These are phyloP conservation scores for Coniochaeta hoffmannii DNA, from an alignment of 2,329 filamentous ascomycete species.

Conservation along the genomic window DNA sequence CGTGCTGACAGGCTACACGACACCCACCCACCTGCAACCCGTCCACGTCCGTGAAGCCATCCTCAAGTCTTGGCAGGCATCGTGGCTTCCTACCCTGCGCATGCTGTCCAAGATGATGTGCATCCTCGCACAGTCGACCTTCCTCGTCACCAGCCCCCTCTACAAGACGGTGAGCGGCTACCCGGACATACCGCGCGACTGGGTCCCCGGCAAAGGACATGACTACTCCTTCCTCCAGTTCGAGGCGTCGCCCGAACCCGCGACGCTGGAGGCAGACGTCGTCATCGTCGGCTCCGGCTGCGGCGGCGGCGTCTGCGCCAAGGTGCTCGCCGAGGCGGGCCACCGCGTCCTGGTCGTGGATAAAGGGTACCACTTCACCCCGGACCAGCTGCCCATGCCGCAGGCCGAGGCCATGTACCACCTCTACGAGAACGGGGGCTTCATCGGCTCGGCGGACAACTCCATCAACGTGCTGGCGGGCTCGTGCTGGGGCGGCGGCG, in stretches of 20 bases:
- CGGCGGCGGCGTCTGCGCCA: constrained; percentile 74
- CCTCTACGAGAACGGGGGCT: constrained; percentile 63
- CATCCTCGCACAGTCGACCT: constrained; percentile 45
- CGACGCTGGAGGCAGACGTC: constrained; percentile 68
- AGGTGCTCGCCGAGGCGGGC: constrained; percentile 71
- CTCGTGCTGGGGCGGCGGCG: constrained; percentile 75
- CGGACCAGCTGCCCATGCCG: constrained; percentile 67
- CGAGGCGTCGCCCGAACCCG: constrained; percentile 30
- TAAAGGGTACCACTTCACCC: constrained; percentile 70
- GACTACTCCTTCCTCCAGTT: constrained; percentile 58
- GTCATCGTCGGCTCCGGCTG: constrained; percentile 83
- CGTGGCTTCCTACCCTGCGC: constrained; percentile 45
- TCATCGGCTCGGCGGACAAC: constrained; percentile 46
- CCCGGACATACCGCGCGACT: constrained; percentile 42
- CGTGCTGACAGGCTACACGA: constrained; percentile 59
- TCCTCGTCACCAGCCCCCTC: constrained; percentile 46
- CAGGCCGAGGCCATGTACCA: constrained; percentile 51
- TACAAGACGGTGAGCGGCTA: constrained; percentile 51
- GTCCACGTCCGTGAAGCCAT: constrained; percentile 53
- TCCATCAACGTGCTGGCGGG: constrained; percentile 59
- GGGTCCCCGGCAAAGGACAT: constrained; percentile 42
- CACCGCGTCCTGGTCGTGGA: constrained; percentile 62
- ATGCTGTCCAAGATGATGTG: constrained; percentile 48
- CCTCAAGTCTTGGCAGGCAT: constrained; percentile 53
- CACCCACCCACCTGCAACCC: constrained; percentile 55